Conservation (phyloP, 2,329 filamentous ascomycete genomes). For the Bertia moriformis region DNA sequence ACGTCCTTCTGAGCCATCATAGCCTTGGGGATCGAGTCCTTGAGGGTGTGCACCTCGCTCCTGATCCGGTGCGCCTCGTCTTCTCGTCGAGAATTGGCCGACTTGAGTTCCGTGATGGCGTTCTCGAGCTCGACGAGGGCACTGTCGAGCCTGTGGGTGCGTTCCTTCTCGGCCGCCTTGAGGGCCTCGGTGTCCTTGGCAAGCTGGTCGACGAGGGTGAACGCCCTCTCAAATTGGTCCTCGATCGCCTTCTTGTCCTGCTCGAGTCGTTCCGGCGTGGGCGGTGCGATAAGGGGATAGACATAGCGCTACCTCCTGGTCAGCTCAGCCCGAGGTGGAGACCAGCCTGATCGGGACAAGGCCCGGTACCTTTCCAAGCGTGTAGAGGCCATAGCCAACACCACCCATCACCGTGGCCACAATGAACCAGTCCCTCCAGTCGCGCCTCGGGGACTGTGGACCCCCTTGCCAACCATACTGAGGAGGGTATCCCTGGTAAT, state of each 20-base stretch:
- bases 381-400: slow-evolving; percentile 76
- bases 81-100: slow-evolving; percentile 66
- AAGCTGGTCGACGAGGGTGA: slow-evolving; percentile 80
- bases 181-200: slow-evolving; percentile 77
- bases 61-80: slow-evolving; percentile 76
- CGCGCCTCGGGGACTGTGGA: slow-evolving; percentile 55
- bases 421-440: slow-evolving; percentile 99
- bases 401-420: slow-evolving; percentile 93
- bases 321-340: not conserved
- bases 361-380: slow-evolving; percentile 67
- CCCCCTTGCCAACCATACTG: slow-evolving; percentile 42
- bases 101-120: slow-evolving; percentile 69
- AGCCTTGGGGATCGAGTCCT: slow-evolving; percentile 76
- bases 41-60: slow-evolving; percentile 70
- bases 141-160: slow-evolving; percentile 69
- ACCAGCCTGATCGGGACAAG: not conserved
- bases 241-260: slow-evolving; percentile 88
- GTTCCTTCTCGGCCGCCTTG: slow-evolving; percentile 71
- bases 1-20: slow-evolving; percentile 76
- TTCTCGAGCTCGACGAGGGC: slow-evolving; percentile 73
- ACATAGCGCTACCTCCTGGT: slow-evolving; percentile 58
- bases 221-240: slow-evolving; percentile 83
- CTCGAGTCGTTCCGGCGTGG: slow-evolving; percentile 82
- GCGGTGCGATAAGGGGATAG: slow-evolving; percentile 76
- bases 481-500: slow-evolving; percentile 29